Evolutionary conservation across 345 rosid genomes (phyloP).

Genomic region (Eucalyptus regnans): DNA sequence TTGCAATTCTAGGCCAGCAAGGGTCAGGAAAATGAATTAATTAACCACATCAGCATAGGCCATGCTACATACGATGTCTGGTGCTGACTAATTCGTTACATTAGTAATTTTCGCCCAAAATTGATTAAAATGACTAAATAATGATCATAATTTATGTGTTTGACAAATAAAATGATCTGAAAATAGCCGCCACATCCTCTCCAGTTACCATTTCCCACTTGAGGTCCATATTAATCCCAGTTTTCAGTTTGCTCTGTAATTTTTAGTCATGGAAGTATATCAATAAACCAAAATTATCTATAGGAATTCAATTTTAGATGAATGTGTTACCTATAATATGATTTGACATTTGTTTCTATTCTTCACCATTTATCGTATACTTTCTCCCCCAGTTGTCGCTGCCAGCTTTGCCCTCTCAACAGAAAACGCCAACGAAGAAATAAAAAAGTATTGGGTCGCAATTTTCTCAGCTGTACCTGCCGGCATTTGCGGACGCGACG

Average conservation of each 20-base stretch:
- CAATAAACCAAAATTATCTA: background rate
- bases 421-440: background rate
- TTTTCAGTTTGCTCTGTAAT: background rate
- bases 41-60: fast-evolving
- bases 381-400: background rate
- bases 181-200: background rate
- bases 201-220: background rate
- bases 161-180: background rate
- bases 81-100: fast-evolving
- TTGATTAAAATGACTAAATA: background rate
- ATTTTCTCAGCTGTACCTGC: background rate
- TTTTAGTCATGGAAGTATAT: background rate
- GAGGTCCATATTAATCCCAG: background rate
- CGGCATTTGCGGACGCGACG: background rate
- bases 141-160: background rate
- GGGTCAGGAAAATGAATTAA: background rate
- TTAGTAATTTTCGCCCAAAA: fast-evolving
- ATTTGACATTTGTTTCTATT: background rate
- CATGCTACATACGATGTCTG: fast-evolving
- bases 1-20: background rate
- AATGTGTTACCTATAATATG: background rate
- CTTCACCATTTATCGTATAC: background rate
- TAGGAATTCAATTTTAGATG: background rate
- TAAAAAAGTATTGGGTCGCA: background rate
- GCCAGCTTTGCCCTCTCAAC: background rate